These are phyloP conservation scores for Amanita subjunquillea DNA, from an alignment of 768 basidiomycete genomes.

Conservation along the genomic window DNA sequence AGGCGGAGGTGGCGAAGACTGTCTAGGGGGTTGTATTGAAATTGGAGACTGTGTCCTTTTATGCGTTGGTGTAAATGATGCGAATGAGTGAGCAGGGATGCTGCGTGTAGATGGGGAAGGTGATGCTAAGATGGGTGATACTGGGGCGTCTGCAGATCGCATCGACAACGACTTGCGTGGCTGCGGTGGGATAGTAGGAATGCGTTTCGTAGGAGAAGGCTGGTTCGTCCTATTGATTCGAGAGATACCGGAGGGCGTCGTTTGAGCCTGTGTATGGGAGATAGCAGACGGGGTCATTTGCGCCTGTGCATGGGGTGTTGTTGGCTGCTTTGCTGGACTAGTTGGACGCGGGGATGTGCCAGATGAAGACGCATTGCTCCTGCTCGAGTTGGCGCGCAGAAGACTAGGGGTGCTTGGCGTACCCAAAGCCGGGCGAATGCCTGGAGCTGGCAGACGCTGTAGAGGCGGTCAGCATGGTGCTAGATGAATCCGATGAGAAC, in stretches of 20 bases:
- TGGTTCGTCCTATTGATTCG: conserved; percentile 17
- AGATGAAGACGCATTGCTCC: conserved; percentile 35
- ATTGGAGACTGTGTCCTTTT: conserved; percentile 29
- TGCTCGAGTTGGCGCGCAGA: conserved; percentile 27
- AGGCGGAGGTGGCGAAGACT: conserved; percentile 20
- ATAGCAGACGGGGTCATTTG: conserved; percentile 12
- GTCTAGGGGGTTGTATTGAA: conserved; percentile 21
- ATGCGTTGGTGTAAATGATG: conserved; percentile 12
- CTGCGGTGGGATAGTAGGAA: conserved; percentile 32
- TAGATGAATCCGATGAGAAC: background rate
- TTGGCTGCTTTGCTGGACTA: conserved; percentile 46
- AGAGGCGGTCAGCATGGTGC: conserved; percentile 1
- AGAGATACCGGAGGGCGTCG: conserved; percentile 15
- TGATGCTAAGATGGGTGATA: conserved; percentile 20
- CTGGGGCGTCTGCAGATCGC: conserved; percentile 31
- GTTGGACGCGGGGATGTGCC: conserved; percentile 48
- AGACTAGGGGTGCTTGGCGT: conserved; percentile 39
- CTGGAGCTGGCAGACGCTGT: conserved; percentile 15
- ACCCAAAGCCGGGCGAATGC: conserved; percentile 23
- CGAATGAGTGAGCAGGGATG: conserved; percentile 10
- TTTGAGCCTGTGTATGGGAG: conserved; percentile 19
- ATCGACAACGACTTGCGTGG: conserved; percentile 36
- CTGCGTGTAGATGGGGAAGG: conserved; percentile 17
- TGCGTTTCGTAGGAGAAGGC: conserved; percentile 52
- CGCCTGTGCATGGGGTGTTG: conserved; percentile 21